Conservation (phyloP, 441 rosid species). For the Oxalis stricta region DNA sequence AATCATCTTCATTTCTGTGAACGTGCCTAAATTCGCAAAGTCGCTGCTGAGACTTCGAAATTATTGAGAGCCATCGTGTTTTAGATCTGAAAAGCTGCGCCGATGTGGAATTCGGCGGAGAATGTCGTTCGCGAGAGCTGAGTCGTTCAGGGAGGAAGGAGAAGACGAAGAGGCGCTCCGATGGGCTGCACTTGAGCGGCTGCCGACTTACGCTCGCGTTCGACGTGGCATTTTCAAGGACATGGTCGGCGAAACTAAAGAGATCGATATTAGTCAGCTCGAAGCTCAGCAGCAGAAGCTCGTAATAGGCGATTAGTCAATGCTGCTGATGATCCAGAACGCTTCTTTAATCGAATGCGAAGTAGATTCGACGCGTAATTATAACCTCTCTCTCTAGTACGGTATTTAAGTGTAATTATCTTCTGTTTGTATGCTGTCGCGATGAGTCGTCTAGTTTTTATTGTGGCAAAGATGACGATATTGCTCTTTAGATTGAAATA, state of each 20-base stretch:
- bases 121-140: constrained; percentile 50
- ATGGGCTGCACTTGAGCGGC: constrained; percentile 88
- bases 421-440: neutral
- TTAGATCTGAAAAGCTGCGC: too few species aligned
- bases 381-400: neutral
- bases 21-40: neutral
- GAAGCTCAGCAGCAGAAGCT: constrained; percentile 58
- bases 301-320: constrained; percentile 51
- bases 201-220: constrained; percentile 65
- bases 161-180: constrained; percentile 87
- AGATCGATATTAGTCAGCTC: constrained; percentile 61
- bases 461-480: neutral
- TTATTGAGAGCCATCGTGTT: too few species aligned
- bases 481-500: too few species aligned
- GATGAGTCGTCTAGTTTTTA: neutral
- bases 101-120: constrained; percentile 87
- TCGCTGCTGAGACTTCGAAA: too few species aligned
- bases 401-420: too few species aligned
- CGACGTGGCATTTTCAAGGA: constrained; percentile 73
- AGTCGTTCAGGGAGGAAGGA: constrained; percentile 42
- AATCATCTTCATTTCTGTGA: neutral
- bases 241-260: constrained; percentile 47
- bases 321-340: constrained; percentile 72
- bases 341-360: constrained; percentile 73
- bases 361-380: constrained; percentile 66